Conservation (phyloP, 495 filamentous ascomycete species). For the Neurospora sp. region DNA sequence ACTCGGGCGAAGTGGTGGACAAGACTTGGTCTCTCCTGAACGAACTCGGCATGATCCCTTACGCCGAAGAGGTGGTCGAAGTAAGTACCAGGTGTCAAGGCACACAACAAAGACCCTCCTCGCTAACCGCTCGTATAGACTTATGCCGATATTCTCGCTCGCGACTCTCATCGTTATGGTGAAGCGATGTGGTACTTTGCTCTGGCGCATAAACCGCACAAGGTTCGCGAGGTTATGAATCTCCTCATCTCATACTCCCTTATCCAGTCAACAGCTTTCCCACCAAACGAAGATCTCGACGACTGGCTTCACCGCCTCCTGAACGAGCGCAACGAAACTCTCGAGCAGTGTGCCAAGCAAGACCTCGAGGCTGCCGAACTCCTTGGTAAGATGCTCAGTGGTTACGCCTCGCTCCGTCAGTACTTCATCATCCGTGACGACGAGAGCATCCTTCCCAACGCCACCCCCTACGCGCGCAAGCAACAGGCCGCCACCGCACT, state of each 20-base stretch:
- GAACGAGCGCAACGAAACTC: slow-evolving; percentile 51
- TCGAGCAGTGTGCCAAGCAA: slow-evolving; percentile 51
- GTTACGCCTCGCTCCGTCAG: slow-evolving; percentile 76
- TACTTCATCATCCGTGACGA: slow-evolving; percentile 78
- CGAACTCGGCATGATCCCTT: slow-evolving; percentile 55
- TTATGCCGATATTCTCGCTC: slow-evolving; percentile 61
- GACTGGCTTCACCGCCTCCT: slow-evolving; percentile 54
- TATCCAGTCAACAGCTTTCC: slow-evolving; percentile 70
- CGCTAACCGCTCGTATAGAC: slow-evolving; percentile 41
- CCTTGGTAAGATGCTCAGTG: slow-evolving; percentile 72
- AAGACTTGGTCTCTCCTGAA: slow-evolving; percentile 62
- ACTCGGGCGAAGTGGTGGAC: slow-evolving; percentile 58
- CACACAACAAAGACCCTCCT: slow-evolving; percentile 5
- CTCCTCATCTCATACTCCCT: slow-evolving; percentile 80
- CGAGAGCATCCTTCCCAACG: slow-evolving; percentile 27
- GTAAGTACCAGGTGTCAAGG: slow-evolving; percentile 37
- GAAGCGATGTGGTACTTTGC: slow-evolving; percentile 79
- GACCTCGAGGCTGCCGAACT: slow-evolving; percentile 72
- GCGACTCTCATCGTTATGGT: slow-evolving; percentile 62
- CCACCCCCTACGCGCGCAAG: slow-evolving; percentile 38
- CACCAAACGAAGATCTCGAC: slow-evolving; percentile 57
- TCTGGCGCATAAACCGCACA: slow-evolving; percentile 59
- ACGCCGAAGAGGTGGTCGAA: slow-evolving; percentile 65
- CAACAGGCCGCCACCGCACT: slow-evolving; percentile 62
- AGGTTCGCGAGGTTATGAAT: slow-evolving; percentile 71